A percentile compares a stretch with the other conserved stretches of the same genome.
Conservation (phyloP, 345 rosid species). For the Murraya paniculata region DNA sequence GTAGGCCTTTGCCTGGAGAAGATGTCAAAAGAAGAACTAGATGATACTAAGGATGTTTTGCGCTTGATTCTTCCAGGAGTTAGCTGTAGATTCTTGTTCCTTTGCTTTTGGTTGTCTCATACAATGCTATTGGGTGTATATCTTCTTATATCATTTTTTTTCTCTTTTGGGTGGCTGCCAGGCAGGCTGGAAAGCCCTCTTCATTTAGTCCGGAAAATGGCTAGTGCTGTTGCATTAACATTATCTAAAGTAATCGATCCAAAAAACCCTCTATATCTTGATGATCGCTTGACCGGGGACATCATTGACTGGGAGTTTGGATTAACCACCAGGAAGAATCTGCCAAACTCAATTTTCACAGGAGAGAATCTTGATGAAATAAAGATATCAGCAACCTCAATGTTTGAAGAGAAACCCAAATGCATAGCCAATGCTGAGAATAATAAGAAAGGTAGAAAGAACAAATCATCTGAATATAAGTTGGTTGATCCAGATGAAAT, state of each 20-base stretch:
- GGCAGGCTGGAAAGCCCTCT: constrained; percentile 90
- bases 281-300: constrained; percentile 65
- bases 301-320: constrained; percentile 88
- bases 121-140: constrained; percentile 14
- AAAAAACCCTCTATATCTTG: constrained; percentile 82
- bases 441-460: constrained; percentile 35
- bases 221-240: constrained; percentile 70
- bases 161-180: constrained; percentile 38
- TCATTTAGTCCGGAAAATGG: constrained; percentile 82
- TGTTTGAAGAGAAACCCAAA: constrained; percentile 28
- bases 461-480: constrained; percentile 38
- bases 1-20: constrained; percentile 87
- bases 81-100: constrained; percentile 57
- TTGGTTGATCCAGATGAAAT: constrained; percentile 88
- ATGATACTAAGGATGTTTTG: constrained; percentile 69
- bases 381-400: constrained; percentile 29
- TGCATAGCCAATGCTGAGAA: constrained; percentile 21
- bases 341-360: constrained; percentile 22
- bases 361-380: constrained; percentile 31
- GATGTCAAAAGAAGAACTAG: constrained; percentile 81
- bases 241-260: constrained; percentile 92
- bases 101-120: constrained; percentile 19
- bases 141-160: constrained; percentile 17
- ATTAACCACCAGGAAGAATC: constrained; percentile 37
- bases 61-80: constrained; percentile 93